These are phyloP conservation scores for Arthrobotrys conoides DNA, from an alignment of 2,329 filamentous ascomycete species.

Conservation along the genomic window DNA sequence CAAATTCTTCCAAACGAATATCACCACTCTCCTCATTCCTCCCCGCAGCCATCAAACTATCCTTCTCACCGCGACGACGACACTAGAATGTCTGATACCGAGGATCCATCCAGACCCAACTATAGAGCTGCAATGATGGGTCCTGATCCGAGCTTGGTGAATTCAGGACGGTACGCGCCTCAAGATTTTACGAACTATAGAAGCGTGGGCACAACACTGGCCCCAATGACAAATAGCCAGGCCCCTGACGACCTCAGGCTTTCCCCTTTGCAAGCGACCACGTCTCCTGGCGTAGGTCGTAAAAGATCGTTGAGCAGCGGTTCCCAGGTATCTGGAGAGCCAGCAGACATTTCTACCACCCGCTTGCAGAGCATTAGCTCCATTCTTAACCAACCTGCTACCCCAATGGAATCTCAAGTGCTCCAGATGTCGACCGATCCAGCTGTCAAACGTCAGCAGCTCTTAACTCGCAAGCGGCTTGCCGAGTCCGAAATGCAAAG, in stretches of 20 bases:
- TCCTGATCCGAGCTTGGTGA: slow-evolving; percentile 40
- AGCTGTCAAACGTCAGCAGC: slow-evolving; percentile 47
- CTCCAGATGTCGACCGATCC: slow-evolving; percentile 54
- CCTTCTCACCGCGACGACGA: slow-evolving; percentile 45
- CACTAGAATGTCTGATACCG: slow-evolving; percentile 51
- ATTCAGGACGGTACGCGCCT: slow-evolving; percentile 47
- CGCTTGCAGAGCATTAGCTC: slow-evolving; percentile 55
- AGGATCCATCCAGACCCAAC: slow-evolving; percentile 37
- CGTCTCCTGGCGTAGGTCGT: slow-evolving; percentile 33
- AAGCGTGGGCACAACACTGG: slow-evolving; percentile 42
- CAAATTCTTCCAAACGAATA: slow-evolving; percentile 57
- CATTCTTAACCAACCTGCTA: slow-evolving; percentile 48
- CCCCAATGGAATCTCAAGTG: slow-evolving; percentile 41
- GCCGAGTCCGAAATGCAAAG: slow-evolving; percentile 54
- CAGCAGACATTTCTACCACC: slow-evolving; percentile 29
- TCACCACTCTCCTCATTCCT: slow-evolving; percentile 47
- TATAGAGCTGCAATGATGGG: slow-evolving; percentile 56
- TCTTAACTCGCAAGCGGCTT: slow-evolving; percentile 54
- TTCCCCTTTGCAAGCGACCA: slow-evolving; percentile 45
- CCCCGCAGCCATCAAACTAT: slow-evolving; percentile 43
- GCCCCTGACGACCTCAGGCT: slow-evolving; percentile 41
- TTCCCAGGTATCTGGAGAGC: slow-evolving; percentile 43
- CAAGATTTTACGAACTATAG: slow-evolving; percentile 57
- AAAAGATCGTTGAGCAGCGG: slow-evolving; percentile 54
- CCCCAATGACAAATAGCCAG: slow-evolving; percentile 44